Percentiles rank a stretch among this genome's conserved stretches.
Conservation (phyloP, 257 asterid species). For the Cruciata laevipes region DNA sequence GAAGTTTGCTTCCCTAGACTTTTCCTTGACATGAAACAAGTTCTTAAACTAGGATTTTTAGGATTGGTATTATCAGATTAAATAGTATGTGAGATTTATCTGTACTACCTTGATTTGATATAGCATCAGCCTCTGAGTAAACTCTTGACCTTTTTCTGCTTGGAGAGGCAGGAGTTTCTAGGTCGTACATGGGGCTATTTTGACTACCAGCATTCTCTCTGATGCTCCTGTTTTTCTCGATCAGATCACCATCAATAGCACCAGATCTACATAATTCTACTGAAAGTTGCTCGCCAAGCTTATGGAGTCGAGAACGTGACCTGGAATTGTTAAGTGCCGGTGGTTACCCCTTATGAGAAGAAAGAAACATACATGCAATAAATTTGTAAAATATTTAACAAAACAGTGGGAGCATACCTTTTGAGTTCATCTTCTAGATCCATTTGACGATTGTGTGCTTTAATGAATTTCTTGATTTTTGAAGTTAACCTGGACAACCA, state of each 20-base stretch:
- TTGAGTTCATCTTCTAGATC: constrained; percentile 74
- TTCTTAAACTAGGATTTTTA: background rate
- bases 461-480: constrained; percentile 61
- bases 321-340: constrained; percentile 27
- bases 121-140: constrained; percentile 32
- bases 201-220: constrained; percentile 40
- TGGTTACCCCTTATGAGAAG: background rate
- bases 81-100: background rate
- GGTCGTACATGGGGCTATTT: constrained; percentile 35
- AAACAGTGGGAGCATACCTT: constrained; percentile 43
- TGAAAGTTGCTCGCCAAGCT: constrained; percentile 63
- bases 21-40: background rate
- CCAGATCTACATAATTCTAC: constrained; percentile 37
- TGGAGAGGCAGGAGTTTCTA: constrained; percentile 38
- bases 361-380: background rate
- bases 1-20: background rate
- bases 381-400: constrained; percentile 8
- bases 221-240: constrained; percentile 32
- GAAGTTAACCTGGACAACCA: constrained; percentile 45
- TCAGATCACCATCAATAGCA: constrained; percentile 37
- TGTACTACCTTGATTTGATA: constrained; percentile 48
- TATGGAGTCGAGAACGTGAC: constrained; percentile 68
- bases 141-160: constrained; percentile 47
- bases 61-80: background rate
- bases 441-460: constrained; percentile 61